Evolutionary conservation across 2,329 filamentous ascomycete species (phyloP), one percentile per base, ranked within the genome.

Genomic region (Trichoderma oligosporum): DNA sequence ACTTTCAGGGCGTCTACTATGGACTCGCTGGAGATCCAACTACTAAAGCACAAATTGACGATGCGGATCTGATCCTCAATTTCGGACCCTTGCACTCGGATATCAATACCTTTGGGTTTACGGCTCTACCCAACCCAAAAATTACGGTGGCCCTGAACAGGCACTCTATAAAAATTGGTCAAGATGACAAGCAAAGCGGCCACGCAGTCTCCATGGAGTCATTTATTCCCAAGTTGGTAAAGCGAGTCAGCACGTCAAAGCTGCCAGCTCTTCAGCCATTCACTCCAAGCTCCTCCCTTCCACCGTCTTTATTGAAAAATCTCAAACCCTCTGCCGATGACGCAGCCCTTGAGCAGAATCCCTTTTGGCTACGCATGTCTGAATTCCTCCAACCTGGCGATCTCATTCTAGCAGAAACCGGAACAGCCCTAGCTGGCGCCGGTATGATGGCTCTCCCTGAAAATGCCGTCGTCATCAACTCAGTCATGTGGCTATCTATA

Each of bases 401-500:
- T 63, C 78, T 84, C 36, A 63, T 85, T 14, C 72, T 85, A 42
- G 77, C 76, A 4, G 82, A 84, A 66, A 83, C 82, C 0, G 83
- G 82, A 4, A 86, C 82, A 3, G 72, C 81, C 0, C 74, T 76
- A 11, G 80, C 80, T 59, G 84, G 84, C 4, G 74, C 76, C 27
- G 76, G 78, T 16, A 73, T 77, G 9, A 74, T 81, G 25, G 68
- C 73, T 2, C 74, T 85, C 2, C 81, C 82, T 0, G 66, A 71
- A 1, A 71, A 80, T 33, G 71, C 74, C 1, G 71, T 71, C 3
- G 70, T 78, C 22, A 77, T 85, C 60, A 75, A 74, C 6, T 77
- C 70, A 7, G 76, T 78, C 0, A 83, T 81, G 27, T 85, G 81
- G 79, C 73, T 82, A 2, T 84, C 80, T 0, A 84, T 84, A 56